Base-by-base conservation (phyloP, 1,284 basidiomycete genomes). In the Malassezia brasiliensis region DNA sequence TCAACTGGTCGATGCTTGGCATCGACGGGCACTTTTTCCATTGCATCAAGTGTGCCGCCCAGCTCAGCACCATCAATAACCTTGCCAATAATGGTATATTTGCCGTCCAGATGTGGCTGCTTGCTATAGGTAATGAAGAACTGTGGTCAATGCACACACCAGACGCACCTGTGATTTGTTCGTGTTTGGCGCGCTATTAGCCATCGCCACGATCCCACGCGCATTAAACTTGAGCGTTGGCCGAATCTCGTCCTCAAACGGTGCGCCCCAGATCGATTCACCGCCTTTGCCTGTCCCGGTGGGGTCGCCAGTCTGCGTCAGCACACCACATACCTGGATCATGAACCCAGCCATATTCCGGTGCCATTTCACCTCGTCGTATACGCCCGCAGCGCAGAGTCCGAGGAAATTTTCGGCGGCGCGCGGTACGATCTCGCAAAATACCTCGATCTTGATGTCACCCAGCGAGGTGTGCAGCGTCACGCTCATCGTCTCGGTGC, bases 351-450 rank as follows among this genome's bases (percentile, higher is more conserved):
- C 35, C 59, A 70, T 68, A 47, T 70, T 77, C 58, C 81, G 77
- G 76, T 96, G 93, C 77, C 93, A 96, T 25, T 93, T 78, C 67
- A 84, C 87, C 57, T 81, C 80, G 75, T 94, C 82, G 76, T 90
- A 98, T 65, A 86, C 85, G 38, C 85, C 86, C 10, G 88, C 86
- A 10, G 90, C 93, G 69, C 87, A 90, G 15, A 96, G 81, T 0
- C 88, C 90, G 22, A 98, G 80, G 72, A 98, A 98, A 78, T 96
- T 98, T 87, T 98, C 91, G 60, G 91, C 89, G 17, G 90, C 81
- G 69, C 89, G 87, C 12, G 93, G 93, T 15, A 90, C 87, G 8
- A 89, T 84, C 76, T 98, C 93, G 77, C 93, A 96, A 77, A 96
- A 98, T 22, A 98, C 77, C 77, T 98, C 93, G 63, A 96, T 84